phyloP scores from a whole-genome alignment of 805 yeast genomes.

The Lipomyces mesembrius region DNA sequence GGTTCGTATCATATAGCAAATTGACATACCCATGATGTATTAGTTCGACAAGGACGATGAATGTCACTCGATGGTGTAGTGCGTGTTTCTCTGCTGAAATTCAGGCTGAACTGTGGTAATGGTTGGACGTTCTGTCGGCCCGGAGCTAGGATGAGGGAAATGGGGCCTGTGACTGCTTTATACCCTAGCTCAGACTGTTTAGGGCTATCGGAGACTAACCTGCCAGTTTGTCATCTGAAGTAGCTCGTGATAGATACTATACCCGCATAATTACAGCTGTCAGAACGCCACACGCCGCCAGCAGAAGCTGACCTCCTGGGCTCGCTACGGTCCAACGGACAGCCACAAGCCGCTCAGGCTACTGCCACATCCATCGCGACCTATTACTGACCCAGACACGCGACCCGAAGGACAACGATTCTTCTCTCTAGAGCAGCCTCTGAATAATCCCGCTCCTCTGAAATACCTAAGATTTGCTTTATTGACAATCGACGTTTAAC shows the following conservation, averaged over 20 bases:
- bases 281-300: not conserved
- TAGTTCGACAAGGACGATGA: conserved; percentile 23
- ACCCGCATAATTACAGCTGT: not conserved
- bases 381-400: not conserved
- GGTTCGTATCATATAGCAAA: not conserved
- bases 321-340: not conserved
- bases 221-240: not conserved
- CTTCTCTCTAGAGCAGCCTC: not conserved
- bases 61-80: not conserved
- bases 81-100: not conserved
- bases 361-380: not conserved
- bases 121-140: not conserved
- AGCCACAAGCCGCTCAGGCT: not conserved
- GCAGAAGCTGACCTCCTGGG: not conserved
- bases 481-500: not conserved
- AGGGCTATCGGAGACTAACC: not conserved
- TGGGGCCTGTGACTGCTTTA: not conserved
- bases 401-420: not conserved
- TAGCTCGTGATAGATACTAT: not conserved
- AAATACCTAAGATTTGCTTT: not conserved
- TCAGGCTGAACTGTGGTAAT: not conserved
- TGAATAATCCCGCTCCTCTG: not conserved
- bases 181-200: not conserved
- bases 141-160: too few species aligned
- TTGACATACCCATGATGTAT: conserved; percentile 34